Percentiles rank a stretch among this genome's conserved stretches.
phyloP scores from a whole-genome alignment of 768 basidiomycete species.

The Termitomyces sp. region DNA sequence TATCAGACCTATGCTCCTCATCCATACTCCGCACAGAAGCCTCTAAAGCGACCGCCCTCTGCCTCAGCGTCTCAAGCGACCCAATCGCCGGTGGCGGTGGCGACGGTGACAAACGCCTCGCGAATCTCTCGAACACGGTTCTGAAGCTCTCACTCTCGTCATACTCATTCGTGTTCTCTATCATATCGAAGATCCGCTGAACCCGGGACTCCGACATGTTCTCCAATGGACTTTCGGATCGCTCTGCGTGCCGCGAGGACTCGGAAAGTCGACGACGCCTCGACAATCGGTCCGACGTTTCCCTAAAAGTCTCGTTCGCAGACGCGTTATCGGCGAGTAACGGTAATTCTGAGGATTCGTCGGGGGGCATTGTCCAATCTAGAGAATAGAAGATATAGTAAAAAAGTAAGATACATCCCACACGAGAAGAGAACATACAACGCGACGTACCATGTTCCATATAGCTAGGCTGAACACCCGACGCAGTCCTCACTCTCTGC shows the following conservation, averaged over 20 bases:
- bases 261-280: too few relatives aligned
- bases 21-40: conserved; percentile 1
- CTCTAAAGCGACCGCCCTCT: neutral
- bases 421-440: neutral
- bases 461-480: neutral
- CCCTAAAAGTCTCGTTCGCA: neutral
- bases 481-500: neutral
- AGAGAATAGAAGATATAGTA: neutral
- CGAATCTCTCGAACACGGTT: neutral
- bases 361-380: neutral
- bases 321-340: neutral
- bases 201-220: too few relatives aligned
- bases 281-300: too few relatives aligned
- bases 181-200: too few relatives aligned
- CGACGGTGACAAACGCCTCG: neutral
- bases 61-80: neutral
- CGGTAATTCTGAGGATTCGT: neutral
- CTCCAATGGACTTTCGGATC: too few relatives aligned
- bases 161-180: too few relatives aligned
- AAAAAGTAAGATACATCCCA: neutral
- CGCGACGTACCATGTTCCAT: neutral
- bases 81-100: neutral
- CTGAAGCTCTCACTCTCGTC: neutral
- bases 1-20: neutral
- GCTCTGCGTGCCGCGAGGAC: too few relatives aligned